Evolutionary conservation across 345 rosid genomes (phyloP).

Genomic region (Camelina sativa): DNA sequence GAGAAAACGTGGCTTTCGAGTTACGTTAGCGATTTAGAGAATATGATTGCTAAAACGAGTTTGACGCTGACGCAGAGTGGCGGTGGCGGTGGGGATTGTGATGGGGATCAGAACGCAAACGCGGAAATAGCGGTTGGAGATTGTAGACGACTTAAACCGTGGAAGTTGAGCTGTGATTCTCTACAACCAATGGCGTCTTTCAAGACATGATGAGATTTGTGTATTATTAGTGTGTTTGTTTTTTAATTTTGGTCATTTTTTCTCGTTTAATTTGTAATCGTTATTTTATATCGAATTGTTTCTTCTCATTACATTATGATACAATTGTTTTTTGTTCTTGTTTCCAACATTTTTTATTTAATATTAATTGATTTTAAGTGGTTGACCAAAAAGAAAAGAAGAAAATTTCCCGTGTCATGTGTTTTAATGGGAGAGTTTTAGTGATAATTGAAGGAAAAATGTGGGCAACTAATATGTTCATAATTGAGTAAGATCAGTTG

Average conservation of each 20-base stretch:
- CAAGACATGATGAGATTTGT: slow-evolving; percentile 29
- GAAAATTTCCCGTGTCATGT: no score
- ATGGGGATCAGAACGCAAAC: slow-evolving; percentile 23
- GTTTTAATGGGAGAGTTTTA: background rate
- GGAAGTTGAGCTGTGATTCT: slow-evolving; percentile 31
- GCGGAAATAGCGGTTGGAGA: slow-evolving; percentile 39
- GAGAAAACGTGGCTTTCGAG: slow-evolving; percentile 49
- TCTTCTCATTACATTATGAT: background rate
- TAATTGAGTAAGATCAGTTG: background rate
- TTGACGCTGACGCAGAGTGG: slow-evolving; percentile 33
- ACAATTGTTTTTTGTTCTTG: background rate
- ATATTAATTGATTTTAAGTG: background rate
- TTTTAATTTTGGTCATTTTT: slow-evolving; percentile 13
- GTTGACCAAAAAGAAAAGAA: background rate
- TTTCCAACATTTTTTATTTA: background rate
- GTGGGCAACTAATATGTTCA: no score
- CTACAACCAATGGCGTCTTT: slow-evolving; percentile 36
- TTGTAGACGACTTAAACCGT: slow-evolving; percentile 29
- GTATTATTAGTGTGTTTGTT: background rate
- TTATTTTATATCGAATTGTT: background rate
- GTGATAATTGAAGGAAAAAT: no score
- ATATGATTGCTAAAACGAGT: slow-evolving; percentile 29
- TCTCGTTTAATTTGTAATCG: slow-evolving; percentile 9
- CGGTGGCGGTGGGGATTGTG: background rate
- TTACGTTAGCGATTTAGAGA: slow-evolving; percentile 44